A percentile compares a stretch with the other conserved stretches of the same genome.
Conservation (phyloP, 2,329 filamentous ascomycete species). For the Talaromyces funiculosus region DNA sequence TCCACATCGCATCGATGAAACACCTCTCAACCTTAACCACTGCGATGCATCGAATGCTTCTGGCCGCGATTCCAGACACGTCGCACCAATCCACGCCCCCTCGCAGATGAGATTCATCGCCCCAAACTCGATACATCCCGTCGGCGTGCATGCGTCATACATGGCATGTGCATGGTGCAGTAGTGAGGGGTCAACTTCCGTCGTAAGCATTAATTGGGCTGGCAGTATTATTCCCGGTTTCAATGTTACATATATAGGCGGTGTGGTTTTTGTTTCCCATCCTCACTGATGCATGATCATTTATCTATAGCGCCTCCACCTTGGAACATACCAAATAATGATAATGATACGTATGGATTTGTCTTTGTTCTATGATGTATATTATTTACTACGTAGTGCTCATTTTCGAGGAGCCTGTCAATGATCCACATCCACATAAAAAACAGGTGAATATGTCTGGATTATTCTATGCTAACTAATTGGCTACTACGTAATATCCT, state of each 20-base stretch:
- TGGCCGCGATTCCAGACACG: background rate
- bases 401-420: background rate
- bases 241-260: background rate
- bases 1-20: background rate
- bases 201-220: too few relatives aligned
- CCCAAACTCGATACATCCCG: background rate
- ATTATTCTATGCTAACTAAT: background rate
- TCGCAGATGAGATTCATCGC: background rate
- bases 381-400: too few relatives aligned
- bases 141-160: background rate
- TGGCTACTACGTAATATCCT: background rate
- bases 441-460: too few relatives aligned
- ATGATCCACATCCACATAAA: too few relatives aligned
- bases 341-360: too few relatives aligned
- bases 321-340: too few relatives aligned
- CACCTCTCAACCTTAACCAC: background rate
- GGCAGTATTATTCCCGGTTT: too few relatives aligned
- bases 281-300: background rate
- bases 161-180: slow-evolving; percentile 1
- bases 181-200: background rate
- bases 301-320: too few relatives aligned
- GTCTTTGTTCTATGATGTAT: too few relatives aligned
- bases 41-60: background rate
- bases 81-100: background rate
- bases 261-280: background rate